Base-by-base conservation (phyloP, 805 yeast species). In the Yarrowia sp. region DNA sequence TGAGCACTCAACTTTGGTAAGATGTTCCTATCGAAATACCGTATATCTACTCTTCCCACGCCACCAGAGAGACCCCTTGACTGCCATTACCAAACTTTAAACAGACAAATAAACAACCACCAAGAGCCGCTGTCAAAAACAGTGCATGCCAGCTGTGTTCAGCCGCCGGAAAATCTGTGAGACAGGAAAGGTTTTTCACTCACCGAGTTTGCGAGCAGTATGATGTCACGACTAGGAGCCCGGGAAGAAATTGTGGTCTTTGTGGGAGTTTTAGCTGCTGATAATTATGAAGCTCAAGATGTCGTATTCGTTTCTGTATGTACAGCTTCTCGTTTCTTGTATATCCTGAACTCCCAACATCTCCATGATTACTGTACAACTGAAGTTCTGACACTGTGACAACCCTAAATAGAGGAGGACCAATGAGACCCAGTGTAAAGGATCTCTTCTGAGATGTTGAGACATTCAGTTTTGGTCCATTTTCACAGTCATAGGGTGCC, bases 101-200 rank as follows among this genome's bases (percentile, higher is more conserved):
- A 4, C 22, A 9, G 19, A 9, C 41, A 38, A 17, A 17, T 17
- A 17, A n/a, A 40, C 19, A 10, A 40, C 26, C 9, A 38, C 17
- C n/a, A 19, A 11, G 17, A 41, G 16, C 49, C 49, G 51, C 51
- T 44, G n/a, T 8, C 22, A n/a, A 16, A 28, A n/a, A 28, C 10
- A 16, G 30, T 48, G 52, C 52, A 48, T 48, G 12, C 3, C 24
- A 28, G 36, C 12, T 7, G 52, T 48, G 14, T 14, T 17, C 6
- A 48, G 52, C 52, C 52, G 52, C 52, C 52, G 52, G 52, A 48
- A 48, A 28, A 48, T 48, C 52, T 48, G 30, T 48, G 52, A 48
- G 36, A 30, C 52, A 28, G 52, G n/a, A 30, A 48, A 48, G 30
- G 52, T 28, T 48, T 48, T 48, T 19, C 33, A 44, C 32, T 3